Evolutionary conservation across 441 rosid genomes (phyloP), one percentile per base, ranked within the genome.

Genomic region (Erodium chrysanthum): DNA sequence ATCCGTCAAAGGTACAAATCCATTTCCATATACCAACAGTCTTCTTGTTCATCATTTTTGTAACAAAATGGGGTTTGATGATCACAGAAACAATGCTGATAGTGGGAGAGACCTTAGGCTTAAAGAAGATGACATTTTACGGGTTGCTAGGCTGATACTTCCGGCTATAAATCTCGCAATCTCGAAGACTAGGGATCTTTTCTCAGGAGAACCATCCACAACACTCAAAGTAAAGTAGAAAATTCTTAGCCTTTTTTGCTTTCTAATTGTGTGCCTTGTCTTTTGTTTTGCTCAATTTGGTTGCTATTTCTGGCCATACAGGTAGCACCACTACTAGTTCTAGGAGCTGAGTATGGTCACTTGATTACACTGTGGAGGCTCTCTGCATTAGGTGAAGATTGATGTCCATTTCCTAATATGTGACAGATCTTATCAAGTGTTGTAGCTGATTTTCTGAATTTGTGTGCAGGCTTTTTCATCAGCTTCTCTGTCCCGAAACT

Each of bases 151-250:
- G 76, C 67, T 83, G 42, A 71, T 89, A 59, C 97, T 91, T 76
- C 98, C 96, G 21, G 78, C 85, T 17, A 74, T 85, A 29, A 93
- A 93, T 76, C 83, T 93, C 66, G 91, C 81, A 8, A 88, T 89
- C 75, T 86, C 82, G 12, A 86, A 79, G 82, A 81, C 71, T 3
- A 81, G 81, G 58, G 79, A 81, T 78, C 85, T 91, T 65, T 93
- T 93, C 88, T 93, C 98, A 3, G 98, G 98, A 50, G 98, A 93
- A 73, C 97, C 97, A 65, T 82, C 88, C 27, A 90, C 76, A 89
- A 93, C 98, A 72, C 92, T 93, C 64, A 88, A 86, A 78, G 98
- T 93, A 84, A 10, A 64, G 17, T 60, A 50, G 58, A 50, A 15
- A 68, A 42, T 27, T 48, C 4, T 48, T 29, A 52, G 1, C 48